Evolutionary conservation across 2,329 filamentous ascomycete species (phyloP), one percentile per base, ranked within the genome.

Genomic region (Epichloe festucae): DNA sequence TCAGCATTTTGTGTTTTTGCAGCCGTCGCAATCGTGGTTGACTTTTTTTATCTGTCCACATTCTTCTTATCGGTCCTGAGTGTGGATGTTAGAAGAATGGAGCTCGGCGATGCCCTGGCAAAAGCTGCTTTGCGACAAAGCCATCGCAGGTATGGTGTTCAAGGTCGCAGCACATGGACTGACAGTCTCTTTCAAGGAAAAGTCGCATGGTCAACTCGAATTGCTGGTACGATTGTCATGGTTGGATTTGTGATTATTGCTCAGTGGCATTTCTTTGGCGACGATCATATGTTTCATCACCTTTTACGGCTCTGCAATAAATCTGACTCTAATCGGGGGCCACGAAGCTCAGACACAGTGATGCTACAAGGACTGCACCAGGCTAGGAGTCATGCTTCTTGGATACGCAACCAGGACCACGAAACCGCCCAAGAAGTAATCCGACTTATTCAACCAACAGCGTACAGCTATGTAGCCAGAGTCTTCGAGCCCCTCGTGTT

Each of bases 51-150:
- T 60, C 73, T 89, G 21, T 76, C 87, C 7, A 90, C 86, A 0
- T 90, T 89, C 67, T 90, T 91, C 61, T 73, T 89, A 3, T 81
- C 86, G 1, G 85, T 91, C 12, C 71, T 91, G 23, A 89, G 85
- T 60, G 82, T 91, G 43, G 87, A 91, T 63, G 85, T 91, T 10
- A 78, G 82, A 21, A 76, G 87, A 57, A 80, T 85, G 52, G 87
- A 91, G 67, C 75, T 91, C 0, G 81, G 82, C 57, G 86, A 91
- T 62, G 82, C 84, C 2, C 69, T 90, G 10, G 79, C 73, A 11
- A 82, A 77, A 58, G 75, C 73, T 2, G 73, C 73, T 1, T 70
- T 74, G 40, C 69, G 70, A 14, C 66, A 68, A 49, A 66, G 67
- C 36, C 60, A 61, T 42, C 56, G 55, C 31, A 54, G 55, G 38